These are phyloP conservation scores for Endotrypanum monterogeii DNA, from an alignment of 208 protist species.

Conservation along the genomic window DNA sequence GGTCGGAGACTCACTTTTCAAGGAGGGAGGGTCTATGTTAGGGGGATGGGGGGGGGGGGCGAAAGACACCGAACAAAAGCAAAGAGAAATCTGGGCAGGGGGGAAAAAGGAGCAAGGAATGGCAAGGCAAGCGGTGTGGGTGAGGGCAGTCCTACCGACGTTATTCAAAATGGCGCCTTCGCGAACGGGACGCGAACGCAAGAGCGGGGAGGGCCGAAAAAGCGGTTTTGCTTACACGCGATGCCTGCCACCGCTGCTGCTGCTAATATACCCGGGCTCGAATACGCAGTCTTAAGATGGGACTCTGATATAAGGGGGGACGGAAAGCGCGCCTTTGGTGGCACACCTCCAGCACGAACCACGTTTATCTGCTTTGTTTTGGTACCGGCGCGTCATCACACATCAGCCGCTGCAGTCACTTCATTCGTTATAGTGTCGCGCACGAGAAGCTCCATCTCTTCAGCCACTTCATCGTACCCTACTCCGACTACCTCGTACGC, in stretches of 20 bases:
- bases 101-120: not conserved
- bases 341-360: too few relatives aligned
- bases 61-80: not conserved
- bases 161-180: not conserved
- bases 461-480: conserved; percentile 41
- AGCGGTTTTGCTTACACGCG: not conserved
- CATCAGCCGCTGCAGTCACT: conserved; percentile 36
- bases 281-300: not conserved
- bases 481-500: conserved; percentile 55
- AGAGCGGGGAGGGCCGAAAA: not conserved
- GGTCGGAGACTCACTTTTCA: not conserved
- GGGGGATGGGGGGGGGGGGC: not conserved
- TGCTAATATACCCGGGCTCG: not conserved
- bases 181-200: not conserved
- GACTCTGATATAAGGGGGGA: not conserved
- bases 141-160: not conserved
- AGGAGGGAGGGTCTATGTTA: too few relatives aligned
- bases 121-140: not conserved
- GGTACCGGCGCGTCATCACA: conserved; percentile 10
- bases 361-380: not conserved
- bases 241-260: not conserved
- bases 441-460: conserved; percentile 72
- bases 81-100: not conserved
- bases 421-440: conserved; percentile 35
- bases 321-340: not conserved